Evolutionary conservation across 1,284 basidiomycete species (phyloP).

Genomic region (Bondarzewia mesenterica): DNA sequence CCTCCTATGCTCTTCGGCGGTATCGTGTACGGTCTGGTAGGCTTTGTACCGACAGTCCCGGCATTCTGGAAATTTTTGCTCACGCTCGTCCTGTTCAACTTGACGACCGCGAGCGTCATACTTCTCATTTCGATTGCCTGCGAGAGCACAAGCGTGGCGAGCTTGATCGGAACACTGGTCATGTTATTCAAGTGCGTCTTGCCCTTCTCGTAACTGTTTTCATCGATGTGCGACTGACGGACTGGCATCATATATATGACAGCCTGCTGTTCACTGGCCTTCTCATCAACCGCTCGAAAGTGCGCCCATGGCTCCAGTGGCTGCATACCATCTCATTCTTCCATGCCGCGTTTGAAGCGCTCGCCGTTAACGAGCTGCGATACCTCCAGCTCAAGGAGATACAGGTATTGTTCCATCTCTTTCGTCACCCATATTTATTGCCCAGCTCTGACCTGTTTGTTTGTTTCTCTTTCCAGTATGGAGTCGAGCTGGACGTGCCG

Average conservation of each 20-base stretch:
- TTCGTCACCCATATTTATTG: not conserved
- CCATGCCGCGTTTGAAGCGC: constrained; percentile 96
- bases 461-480: constrained; percentile 48
- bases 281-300: constrained; percentile 87
- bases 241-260: not conserved
- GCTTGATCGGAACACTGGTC: constrained; percentile 86
- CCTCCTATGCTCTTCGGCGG: constrained; percentile 92
- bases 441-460: not conserved
- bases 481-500: constrained; percentile 88
- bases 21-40: constrained; percentile 90
- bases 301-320: constrained; percentile 71
- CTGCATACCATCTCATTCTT: constrained; percentile 91
- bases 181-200: constrained; percentile 92
- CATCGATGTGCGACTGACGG: not conserved
- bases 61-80: constrained; percentile 98
- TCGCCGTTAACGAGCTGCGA: constrained; percentile 91
- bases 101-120: constrained; percentile 88
- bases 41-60: constrained; percentile 82
- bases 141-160: constrained; percentile 80
- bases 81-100: constrained; percentile 89
- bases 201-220: constrained; percentile 3
- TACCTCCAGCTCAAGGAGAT: constrained; percentile 90
- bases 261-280: constrained; percentile 94
- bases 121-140: constrained; percentile 87
- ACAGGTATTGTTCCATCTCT: constrained; percentile 66